Evolutionary conservation across 306 rosid species (phyloP).

Genomic region (Prunus padus): DNA sequence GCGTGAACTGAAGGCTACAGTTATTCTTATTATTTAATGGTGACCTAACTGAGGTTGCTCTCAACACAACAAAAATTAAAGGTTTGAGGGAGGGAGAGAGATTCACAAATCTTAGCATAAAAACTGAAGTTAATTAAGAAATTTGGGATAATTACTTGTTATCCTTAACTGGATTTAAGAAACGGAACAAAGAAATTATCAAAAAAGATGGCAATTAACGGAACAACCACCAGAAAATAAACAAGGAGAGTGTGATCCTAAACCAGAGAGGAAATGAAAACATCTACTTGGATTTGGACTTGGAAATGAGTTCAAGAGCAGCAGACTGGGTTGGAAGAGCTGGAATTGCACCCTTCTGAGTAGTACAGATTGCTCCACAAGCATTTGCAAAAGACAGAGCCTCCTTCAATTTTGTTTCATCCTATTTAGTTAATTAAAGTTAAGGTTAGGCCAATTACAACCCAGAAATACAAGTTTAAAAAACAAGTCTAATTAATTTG

Average conservation of each 20-base stretch:
- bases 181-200: background rate
- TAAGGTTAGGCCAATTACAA: background rate
- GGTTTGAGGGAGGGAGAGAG: too few relatives aligned
- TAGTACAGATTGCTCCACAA: constrained; percentile 65
- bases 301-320: constrained; percentile 39
- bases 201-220: too few relatives aligned
- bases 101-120: too few relatives aligned
- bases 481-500: background rate
- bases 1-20: too few relatives aligned
- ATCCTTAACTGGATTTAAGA: background rate
- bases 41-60: too few relatives aligned
- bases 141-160: too few relatives aligned
- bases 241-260: background rate
- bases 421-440: constrained; percentile 13
- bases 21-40: too few relatives aligned
- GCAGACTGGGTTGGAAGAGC: constrained; percentile 55
- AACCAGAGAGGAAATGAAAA: background rate
- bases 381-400: constrained; percentile 58
- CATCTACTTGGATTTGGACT: constrained; percentile 29
- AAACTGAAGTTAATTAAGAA: too few relatives aligned
- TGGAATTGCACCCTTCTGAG: constrained; percentile 68
- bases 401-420: constrained; percentile 57
- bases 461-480: background rate
- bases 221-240: background rate
- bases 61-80: too few relatives aligned